phyloP scores from a whole-genome alignment of 2,329 filamentous ascomycete genomes.

The Colletotrichum lindemuthianum region DNA sequence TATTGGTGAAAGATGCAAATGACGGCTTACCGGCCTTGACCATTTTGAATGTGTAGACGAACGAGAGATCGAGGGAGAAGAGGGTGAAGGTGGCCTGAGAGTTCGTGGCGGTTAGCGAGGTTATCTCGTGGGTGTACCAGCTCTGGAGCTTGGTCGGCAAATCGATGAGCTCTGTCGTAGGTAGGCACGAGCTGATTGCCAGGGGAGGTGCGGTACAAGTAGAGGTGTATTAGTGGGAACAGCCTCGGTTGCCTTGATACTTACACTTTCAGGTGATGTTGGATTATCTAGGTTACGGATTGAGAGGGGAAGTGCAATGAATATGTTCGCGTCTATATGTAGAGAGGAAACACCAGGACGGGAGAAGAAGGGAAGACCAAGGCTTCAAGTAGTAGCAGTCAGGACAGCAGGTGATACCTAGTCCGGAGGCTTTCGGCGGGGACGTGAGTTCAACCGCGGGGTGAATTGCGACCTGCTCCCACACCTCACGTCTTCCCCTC shows the following conservation, averaged over 20 bases:
- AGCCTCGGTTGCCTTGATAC: not conserved
- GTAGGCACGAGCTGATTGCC: not conserved
- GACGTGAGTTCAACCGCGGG: conserved; percentile 36
- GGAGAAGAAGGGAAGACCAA: conserved; percentile 18
- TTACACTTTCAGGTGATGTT: conserved; percentile 15
- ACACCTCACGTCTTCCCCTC: conserved; percentile 11
- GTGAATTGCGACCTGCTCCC: conserved; percentile 25
- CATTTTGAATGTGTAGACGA: conserved; percentile 53
- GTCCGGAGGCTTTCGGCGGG: conserved; percentile 35
- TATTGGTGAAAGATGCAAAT: conserved; percentile 9
- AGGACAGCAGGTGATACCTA: conserved; percentile 32
- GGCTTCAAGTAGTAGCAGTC: conserved; percentile 31
- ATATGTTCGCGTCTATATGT: conserved; percentile 8
- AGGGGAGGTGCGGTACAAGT: not conserved
- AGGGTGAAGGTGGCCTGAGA: conserved; percentile 13
- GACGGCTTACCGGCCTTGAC: conserved; percentile 67
- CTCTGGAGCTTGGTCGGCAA: conserved; percentile 26
- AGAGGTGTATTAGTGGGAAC: too few relatives aligned
- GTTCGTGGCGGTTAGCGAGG: conserved; percentile 35
- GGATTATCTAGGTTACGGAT: not conserved
- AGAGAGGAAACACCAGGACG: conserved; percentile 2
- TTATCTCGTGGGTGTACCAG: conserved; percentile 14
- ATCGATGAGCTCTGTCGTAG: conserved; percentile 14
- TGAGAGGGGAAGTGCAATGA: not conserved
- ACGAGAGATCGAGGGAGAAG: not conserved